A percentile compares a stretch with the other conserved stretches of the same genome.
Conservation (phyloP, 2,329 filamentous ascomycete species). For the Alternaria atra region DNA sequence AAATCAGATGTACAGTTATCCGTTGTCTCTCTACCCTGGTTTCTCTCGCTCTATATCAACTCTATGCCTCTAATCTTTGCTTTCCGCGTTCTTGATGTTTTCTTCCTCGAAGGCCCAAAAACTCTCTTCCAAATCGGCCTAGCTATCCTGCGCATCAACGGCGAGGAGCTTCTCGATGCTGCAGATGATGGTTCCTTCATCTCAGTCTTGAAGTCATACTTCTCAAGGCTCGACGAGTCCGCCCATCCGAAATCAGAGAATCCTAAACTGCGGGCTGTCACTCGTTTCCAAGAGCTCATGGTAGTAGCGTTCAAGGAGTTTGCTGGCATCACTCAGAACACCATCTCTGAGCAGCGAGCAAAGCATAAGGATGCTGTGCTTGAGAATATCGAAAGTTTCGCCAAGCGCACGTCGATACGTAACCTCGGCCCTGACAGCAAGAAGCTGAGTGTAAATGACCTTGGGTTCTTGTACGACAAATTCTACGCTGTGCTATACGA, state of each 20-base stretch:
- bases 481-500: slow-evolving; percentile 95
- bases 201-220: slow-evolving; percentile 93
- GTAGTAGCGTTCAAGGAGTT: slow-evolving; percentile 99
- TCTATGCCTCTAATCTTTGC: slow-evolving; percentile 99
- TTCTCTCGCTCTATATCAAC: slow-evolving; percentile 97
- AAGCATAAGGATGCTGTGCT: slow-evolving; percentile 96
- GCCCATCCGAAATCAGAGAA: slow-evolving; percentile 97
- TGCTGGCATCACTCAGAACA: slow-evolving; percentile 91
- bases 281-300: slow-evolving; percentile 97
- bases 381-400: slow-evolving; percentile 95
- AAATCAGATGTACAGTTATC: slow-evolving; percentile 97
- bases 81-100: slow-evolving; percentile 94
- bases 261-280: slow-evolving; percentile 90
- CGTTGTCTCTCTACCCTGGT: slow-evolving; percentile 97
- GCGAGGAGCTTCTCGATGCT: slow-evolving; percentile 92
- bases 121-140: slow-evolving; percentile 96
- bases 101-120: slow-evolving; percentile 97
- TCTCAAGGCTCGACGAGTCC: slow-evolving; percentile 90
- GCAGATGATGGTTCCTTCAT: slow-evolving; percentile 96
- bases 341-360: slow-evolving; percentile 84
- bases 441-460: slow-evolving; percentile 81
- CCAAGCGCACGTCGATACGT: slow-evolving; percentile 93
- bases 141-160: slow-evolving; percentile 96
- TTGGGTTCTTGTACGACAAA: slow-evolving; percentile 89
- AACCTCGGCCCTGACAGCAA: slow-evolving; percentile 98